phyloP scores from a whole-genome alignment of 2,329 filamentous ascomycete species.

The Dactylellina leptospora region DNA sequence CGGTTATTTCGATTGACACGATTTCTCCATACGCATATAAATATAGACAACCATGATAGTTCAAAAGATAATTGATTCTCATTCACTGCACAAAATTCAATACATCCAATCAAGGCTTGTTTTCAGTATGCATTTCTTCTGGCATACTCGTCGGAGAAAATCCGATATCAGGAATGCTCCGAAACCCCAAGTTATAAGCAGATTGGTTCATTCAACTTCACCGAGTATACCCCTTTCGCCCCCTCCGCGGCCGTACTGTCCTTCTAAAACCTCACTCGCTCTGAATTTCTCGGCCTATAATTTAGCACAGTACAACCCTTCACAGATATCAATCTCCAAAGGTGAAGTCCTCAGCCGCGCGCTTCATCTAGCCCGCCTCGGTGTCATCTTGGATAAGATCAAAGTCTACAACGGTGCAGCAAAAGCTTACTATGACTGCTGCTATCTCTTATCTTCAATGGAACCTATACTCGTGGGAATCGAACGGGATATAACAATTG shows the following conservation, averaged over 20 bases:
- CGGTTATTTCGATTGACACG: no score
- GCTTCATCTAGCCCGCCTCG: constrained; percentile 38
- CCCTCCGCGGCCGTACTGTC: not conserved
- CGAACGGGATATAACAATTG: constrained; percentile 23
- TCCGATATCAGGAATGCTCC: no score
- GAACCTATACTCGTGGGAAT: constrained; percentile 18
- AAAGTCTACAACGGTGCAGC: constrained; percentile 31
- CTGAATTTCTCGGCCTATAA: constrained; percentile 2
- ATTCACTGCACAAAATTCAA: no score
- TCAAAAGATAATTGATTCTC: no score
- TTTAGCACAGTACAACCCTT: constrained; percentile 7
- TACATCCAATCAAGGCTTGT: no score
- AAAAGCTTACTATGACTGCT: constrained; percentile 40
- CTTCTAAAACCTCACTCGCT: constrained; percentile 10
- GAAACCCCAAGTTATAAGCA: no score
- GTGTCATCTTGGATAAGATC: constrained; percentile 37
- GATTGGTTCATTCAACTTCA: no score
- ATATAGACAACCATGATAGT: no score
- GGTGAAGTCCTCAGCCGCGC: constrained; percentile 26
- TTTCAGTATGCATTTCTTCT: no score
- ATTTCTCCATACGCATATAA: no score
- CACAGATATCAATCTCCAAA: constrained; percentile 8
- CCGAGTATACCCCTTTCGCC: not conserved
- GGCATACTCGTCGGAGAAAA: no score
- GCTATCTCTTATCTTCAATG: constrained; percentile 20